phyloP scores from a whole-genome alignment of 768 basidiomycete species.

The Ramaria rubella region DNA sequence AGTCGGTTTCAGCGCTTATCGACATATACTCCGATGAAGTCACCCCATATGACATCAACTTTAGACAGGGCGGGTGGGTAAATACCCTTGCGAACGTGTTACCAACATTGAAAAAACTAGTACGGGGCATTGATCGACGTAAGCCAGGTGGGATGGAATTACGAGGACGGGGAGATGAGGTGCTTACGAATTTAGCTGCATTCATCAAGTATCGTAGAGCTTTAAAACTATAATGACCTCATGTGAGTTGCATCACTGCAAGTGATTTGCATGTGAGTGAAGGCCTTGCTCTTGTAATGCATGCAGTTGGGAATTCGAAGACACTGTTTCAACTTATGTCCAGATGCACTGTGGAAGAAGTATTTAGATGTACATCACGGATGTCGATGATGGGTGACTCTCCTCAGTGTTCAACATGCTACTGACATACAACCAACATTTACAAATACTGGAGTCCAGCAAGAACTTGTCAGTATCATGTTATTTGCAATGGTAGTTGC shows the following conservation, averaged over 20 bases:
- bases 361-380: too few species aligned
- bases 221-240: slow-evolving; percentile 35
- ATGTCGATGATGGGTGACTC: too few species aligned
- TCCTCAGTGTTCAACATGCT: too few species aligned
- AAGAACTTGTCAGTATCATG: too few species aligned
- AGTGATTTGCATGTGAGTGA: too few species aligned
- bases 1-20: slow-evolving; percentile 75
- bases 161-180: slow-evolving; percentile 63
- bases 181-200: slow-evolving; percentile 66
- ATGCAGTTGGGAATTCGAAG: too few species aligned
- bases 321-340: too few species aligned
- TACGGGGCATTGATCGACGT: slow-evolving; percentile 59
- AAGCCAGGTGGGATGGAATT: slow-evolving; percentile 63
- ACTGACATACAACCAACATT: too few species aligned
- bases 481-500: too few species aligned
- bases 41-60: slow-evolving; percentile 73
- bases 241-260: background rate
- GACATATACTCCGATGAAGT: slow-evolving; percentile 92
- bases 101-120: slow-evolving; percentile 54
- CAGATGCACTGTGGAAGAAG: too few species aligned
- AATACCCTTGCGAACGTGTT: slow-evolving; percentile 50
- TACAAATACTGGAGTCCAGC: too few species aligned
- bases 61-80: slow-evolving; percentile 55
- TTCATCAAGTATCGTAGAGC: slow-evolving; percentile 68
- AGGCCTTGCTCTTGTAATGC: too few species aligned